These are phyloP conservation scores for Geranium brycei DNA, from an alignment of 345 rosid species.

Conservation along the genomic window DNA sequence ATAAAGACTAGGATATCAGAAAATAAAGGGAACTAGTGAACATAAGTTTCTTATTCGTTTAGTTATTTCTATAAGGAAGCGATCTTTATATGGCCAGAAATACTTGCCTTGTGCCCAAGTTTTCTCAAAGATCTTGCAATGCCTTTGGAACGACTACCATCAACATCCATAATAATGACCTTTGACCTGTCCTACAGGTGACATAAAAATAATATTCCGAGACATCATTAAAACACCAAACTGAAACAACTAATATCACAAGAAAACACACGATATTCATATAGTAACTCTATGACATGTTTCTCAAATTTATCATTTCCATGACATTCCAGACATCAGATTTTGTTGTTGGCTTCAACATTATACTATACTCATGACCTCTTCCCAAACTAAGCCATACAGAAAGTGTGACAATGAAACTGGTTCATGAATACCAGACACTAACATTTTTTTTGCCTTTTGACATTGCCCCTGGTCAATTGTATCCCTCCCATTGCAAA, in stretches of 20 bases:
- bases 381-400: background rate
- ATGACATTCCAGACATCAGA: background rate
- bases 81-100: constrained; percentile 10
- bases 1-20: background rate
- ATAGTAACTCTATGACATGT: background rate
- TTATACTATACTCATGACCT: background rate
- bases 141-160: constrained; percentile 74
- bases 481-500: background rate
- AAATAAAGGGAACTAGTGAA: background rate
- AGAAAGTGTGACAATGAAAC: background rate
- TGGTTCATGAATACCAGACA: background rate
- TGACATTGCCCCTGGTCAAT: background rate
- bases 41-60: background rate
- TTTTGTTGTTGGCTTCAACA: too few relatives aligned
- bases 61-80: background rate
- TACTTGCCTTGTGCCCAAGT: constrained; percentile 65
- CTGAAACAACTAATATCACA: background rate
- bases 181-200: constrained; percentile 87
- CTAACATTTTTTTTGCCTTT: background rate
- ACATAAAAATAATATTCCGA: constrained; percentile 28
- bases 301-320: background rate
- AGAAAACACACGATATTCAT: constrained; percentile 1
- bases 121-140: constrained; percentile 85
- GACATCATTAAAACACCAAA: constrained; percentile 11
- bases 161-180: constrained; percentile 90